Percentiles rank a stretch among this genome's conserved stretches.
These are phyloP conservation scores for Rhizopogon roseolus DNA, from an alignment of 768 basidiomycete species.

Conservation along the genomic window DNA sequence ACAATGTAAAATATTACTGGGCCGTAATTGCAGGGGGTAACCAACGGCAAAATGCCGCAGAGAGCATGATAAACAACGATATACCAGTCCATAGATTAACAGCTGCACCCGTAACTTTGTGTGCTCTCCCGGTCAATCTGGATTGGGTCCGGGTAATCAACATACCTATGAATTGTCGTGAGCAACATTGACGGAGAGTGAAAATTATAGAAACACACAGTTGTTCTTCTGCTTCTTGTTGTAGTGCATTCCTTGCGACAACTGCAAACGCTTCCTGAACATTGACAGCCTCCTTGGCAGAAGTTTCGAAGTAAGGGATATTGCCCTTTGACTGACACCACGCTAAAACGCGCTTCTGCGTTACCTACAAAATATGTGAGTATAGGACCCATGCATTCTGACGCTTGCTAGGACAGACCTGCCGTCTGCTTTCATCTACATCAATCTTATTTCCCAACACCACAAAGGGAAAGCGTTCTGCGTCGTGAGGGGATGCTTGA, in stretches of 20 bases:
- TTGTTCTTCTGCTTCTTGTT: constrained; percentile 95
- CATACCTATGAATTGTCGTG: constrained; percentile 58
- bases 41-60: constrained; percentile 20
- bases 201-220: constrained; percentile 48
- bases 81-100: constrained; percentile 42
- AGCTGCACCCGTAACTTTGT: constrained; percentile 90
- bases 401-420: constrained; percentile 46
- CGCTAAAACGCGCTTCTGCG: constrained; percentile 99
- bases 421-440: constrained; percentile 96
- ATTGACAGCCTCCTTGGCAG: constrained; percentile 99
- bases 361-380: constrained; percentile 54
- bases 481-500: constrained; percentile 97
- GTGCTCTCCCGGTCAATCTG: constrained; percentile 91
- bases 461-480: constrained; percentile 99
- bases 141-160: constrained; percentile 98
- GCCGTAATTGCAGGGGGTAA: constrained; percentile 28
- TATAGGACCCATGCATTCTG: background rate
- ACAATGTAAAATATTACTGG: constrained; percentile 30
- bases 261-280: constrained; percentile 99
- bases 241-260: constrained; percentile 98
- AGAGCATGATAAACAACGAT: constrained; percentile 21
- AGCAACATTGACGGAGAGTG: constrained; percentile 10
- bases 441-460: constrained; percentile 99
- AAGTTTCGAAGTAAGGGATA: constrained; percentile 99
- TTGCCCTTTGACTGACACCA: constrained; percentile 99